Evolutionary conservation across 2,329 filamentous ascomycete species (phyloP).

Genomic region (Bisporella sp.): DNA sequence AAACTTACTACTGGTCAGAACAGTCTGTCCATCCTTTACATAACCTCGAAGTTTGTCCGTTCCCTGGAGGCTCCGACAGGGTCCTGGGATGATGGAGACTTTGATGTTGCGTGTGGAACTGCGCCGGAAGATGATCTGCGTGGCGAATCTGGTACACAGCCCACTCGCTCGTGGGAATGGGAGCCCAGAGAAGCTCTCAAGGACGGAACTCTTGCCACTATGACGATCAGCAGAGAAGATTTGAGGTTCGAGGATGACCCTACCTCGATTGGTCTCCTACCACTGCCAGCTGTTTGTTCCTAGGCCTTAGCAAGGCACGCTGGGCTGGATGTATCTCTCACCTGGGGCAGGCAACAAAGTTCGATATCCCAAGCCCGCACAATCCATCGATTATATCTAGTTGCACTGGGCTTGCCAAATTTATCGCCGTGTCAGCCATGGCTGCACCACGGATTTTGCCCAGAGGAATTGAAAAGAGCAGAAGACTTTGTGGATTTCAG

Average conservation of each 20-base stretch:
- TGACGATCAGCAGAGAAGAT: neutral
- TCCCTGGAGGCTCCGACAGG: neutral
- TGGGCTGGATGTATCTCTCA: neutral
- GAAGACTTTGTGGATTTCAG: too few species aligned
- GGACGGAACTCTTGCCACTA: conserved; percentile 27
- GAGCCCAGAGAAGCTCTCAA: conserved; percentile 28
- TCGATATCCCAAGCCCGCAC: conserved; percentile 3
- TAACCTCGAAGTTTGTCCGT: conserved; percentile 4
- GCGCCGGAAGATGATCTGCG: conserved; percentile 30
- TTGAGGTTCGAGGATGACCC: neutral
- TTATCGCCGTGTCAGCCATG: conserved; percentile 1
- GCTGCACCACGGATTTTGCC: too few species aligned
- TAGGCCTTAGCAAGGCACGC: neutral
- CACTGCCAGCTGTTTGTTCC: neutral
- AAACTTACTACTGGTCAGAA: conserved; percentile 3
- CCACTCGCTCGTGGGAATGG: conserved; percentile 32
- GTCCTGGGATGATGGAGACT: conserved; percentile 9
- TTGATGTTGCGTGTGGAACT: conserved; percentile 22
- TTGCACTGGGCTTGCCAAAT: conserved; percentile 3
- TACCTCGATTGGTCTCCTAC: conserved; percentile 1
- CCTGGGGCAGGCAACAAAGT: conserved; percentile 4
- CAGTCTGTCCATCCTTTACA: conserved; percentile 3
- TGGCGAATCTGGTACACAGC: conserved; percentile 37
- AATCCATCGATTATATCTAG: conserved; percentile 4
- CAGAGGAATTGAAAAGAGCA: too few species aligned